phyloP scores from a whole-genome alignment of 179 eudicot species.

The Silene vulgaris region DNA sequence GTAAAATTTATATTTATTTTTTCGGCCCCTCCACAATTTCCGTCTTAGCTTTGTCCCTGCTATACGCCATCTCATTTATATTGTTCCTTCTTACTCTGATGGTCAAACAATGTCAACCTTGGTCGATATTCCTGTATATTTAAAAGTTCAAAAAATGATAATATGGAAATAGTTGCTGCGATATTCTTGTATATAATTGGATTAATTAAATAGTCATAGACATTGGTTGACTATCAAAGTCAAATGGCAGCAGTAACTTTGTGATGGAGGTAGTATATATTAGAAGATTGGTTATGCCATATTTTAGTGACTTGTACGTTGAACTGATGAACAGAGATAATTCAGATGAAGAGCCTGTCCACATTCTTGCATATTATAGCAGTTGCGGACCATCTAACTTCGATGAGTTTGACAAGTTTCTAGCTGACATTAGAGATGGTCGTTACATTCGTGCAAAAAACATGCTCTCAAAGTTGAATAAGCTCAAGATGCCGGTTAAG shows the following conservation, averaged over 20 bases:
- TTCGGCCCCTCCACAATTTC: too few species aligned
- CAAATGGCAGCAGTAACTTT: too few species aligned
- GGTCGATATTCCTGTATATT: neutral
- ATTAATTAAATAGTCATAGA: too few species aligned
- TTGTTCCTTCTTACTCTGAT: neutral
- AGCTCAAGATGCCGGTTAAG: slow-evolving; percentile 72
- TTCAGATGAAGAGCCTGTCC: slow-evolving; percentile 88
- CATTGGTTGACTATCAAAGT: too few species aligned
- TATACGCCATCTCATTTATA: neutral
- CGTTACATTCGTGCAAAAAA: slow-evolving; percentile 77
- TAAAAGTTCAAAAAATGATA: too few species aligned
- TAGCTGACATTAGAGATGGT: slow-evolving; percentile 81
- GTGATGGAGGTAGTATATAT: too few species aligned
- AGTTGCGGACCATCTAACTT: slow-evolving; percentile 69
- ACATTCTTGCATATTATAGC: slow-evolving; percentile 91
- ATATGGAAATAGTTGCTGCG: too few species aligned
- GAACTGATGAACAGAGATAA: slow-evolving; percentile 42
- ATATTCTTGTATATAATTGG: too few species aligned
- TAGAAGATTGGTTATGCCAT: neutral
- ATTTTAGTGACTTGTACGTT: slow-evolving; percentile 6
- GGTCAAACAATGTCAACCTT: neutral
- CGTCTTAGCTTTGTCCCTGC: too few species aligned
- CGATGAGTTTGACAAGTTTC: slow-evolving; percentile 59
- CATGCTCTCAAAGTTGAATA: slow-evolving; percentile 67
- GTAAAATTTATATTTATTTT: too few species aligned